Base-by-base conservation (phyloP, 805 yeast species). In the Cyberlindnera euphorbiae region DNA sequence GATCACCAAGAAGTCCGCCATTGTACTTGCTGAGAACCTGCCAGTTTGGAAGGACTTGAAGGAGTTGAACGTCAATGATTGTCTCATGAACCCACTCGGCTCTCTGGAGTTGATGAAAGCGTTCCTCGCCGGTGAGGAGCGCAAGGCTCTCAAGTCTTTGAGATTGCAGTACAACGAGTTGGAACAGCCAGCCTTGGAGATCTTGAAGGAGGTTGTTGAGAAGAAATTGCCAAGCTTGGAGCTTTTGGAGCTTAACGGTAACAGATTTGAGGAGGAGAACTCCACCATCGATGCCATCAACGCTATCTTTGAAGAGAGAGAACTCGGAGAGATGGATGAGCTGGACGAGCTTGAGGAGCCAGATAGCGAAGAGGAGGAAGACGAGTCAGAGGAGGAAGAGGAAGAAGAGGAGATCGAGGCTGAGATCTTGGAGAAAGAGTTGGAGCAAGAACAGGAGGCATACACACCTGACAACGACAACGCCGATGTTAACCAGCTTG, bases 311-410 rank as follows among this genome's bases (percentile, higher is more conserved):
- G 84, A 75, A 38, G 73, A 69, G 26, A 76, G 87, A 53, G 93
- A 89, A 0, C 61, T 66, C 39, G 96, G 95, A 43, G 90, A 82
- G 58, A 66, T 93, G 23, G 96, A 90, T 52, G 98, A 93, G 56
- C 70, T 93, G 33, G 97, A 90, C 51, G 98, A 93, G 50, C 74
- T 93, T 64, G 98, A 90, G 66, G 96, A 87, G 59, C 68, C 68
- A 18, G 81, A 70, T 32, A 69, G 71, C 32, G 85, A 75, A 30
- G 81, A 73, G 31, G 86, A 73, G 32, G 73, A 66, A 19, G 67
- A 62, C 15, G 67, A 57, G 18, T 63, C 58, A 7, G 64, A 55
- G 11, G 62, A 60, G 29, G 62, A 54, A 19, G 67, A 53, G 6
- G 62, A 58, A 17, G 62, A 56, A 13, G 82, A 79, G 36, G 37